phyloP scores from a whole-genome alignment of 306 rosid species.

The Cucurbita moschata region DNA sequence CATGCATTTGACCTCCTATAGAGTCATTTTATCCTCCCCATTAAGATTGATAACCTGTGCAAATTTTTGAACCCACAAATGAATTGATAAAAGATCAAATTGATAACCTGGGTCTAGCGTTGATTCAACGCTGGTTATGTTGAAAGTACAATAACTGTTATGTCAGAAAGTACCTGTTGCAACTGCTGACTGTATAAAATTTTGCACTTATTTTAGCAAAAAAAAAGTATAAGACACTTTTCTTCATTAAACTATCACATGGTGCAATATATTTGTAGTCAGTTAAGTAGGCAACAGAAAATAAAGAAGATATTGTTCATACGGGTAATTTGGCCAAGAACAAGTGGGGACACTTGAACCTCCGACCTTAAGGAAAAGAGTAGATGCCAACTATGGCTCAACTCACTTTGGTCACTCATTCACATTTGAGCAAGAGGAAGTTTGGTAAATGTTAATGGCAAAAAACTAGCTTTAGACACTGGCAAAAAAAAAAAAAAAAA shows the following conservation, averaged over 20 bases:
- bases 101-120: not conserved
- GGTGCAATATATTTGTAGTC: not conserved
- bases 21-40: not conserved
- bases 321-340: not conserved
- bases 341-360: not conserved
- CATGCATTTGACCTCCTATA: not conserved
- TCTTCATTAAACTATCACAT: not conserved
- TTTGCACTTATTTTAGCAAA: slow-evolving; percentile 1
- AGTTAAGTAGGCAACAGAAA: not conserved
- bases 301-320: not conserved
- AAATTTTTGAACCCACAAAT: not conserved
- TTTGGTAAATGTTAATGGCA: not conserved
- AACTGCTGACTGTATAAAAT: not conserved
- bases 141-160: not conserved
- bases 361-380: no score
- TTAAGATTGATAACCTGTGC: not conserved
- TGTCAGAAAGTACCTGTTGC: not conserved
- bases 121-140: not conserved
- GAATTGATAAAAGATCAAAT: no score
- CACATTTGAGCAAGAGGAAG: not conserved
- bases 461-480: not conserved
- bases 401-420: no score
- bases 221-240: not conserved
- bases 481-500: not conserved
- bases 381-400: no score